A percentile compares a stretch with the other conserved stretches of the same genome.
Evolutionary conservation across 805 yeast genomes (phyloP).

Genomic region (Candida xiaguanensis): DNA sequence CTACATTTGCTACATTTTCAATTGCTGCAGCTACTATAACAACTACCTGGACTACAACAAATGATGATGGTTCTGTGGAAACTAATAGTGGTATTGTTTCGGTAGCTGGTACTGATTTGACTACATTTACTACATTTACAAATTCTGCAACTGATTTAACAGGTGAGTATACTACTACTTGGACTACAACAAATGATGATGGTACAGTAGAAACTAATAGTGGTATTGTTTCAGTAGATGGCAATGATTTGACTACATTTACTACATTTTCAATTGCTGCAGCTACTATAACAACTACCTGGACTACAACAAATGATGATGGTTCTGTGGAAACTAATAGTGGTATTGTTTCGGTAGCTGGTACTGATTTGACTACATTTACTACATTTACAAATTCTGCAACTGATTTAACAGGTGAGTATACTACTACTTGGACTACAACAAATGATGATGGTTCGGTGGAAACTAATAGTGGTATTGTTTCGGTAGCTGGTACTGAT

Average conservation of each 20-base stretch:
- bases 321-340: constrained; percentile 6
- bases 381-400: constrained; percentile 2
- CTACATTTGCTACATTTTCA: not conserved
- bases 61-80: constrained; percentile 2
- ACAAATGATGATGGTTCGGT: constrained; percentile 12
- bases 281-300: not conserved
- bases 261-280: not conserved
- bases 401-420: constrained; percentile 1
- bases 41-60: constrained; percentile 7
- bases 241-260: not conserved
- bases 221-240: constrained; percentile 11
- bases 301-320: constrained; percentile 6
- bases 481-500: constrained; percentile 1
- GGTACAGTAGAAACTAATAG: constrained; percentile 13
- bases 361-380: constrained; percentile 2
- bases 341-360: constrained; percentile 4
- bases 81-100: constrained; percentile 7
- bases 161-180: too few relatives aligned
- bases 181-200: constrained; percentile 6
- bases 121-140: constrained; percentile 5
- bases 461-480: constrained; percentile 14
- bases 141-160: not conserved
- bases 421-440: constrained; percentile 3
- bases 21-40: not conserved
- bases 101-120: constrained; percentile 1